Base-by-base conservation (phyloP, 202 grass and related monocot species). In the Zoysia matrella region DNA sequence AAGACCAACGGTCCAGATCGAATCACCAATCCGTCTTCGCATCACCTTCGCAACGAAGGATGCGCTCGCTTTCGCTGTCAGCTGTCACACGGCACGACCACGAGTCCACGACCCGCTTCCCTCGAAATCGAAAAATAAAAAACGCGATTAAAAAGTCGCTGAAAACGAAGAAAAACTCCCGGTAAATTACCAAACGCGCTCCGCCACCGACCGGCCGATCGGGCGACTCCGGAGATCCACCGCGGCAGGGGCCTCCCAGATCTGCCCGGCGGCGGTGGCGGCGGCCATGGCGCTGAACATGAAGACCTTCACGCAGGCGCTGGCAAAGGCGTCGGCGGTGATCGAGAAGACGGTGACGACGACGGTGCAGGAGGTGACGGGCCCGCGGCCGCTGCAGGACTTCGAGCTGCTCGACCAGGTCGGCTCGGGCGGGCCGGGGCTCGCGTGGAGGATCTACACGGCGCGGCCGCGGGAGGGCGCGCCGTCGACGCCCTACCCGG, bases 311-410 rank as follows among this genome's bases (percentile, higher is more conserved):
- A 95, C 93, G 42, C 97, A 99, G 85, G 97, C 93, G 71, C 78
- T 99, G 76, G 97, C 97, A 45, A 99, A 99, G 86, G 90, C 97
- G 66, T 92, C 93, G 71, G 97, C 97, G 67, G 97, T 90, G 65
- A 99, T 99, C 83, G 97, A 99, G 79, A 99, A 99, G 81, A 99
- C 84, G 77, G 97, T 99, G 39, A 87, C 92, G 63, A 99, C 87
- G 56, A 99, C 97, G 71, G 97, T 99, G 74, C 97, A 99, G 84
- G 97, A 99, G 85, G 97, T 99, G 71, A 99, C 97, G 41, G 97
- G 97, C 56, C 97, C 97, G 47, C 93, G 97, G 22, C 97, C 97
- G 67, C 89, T 99, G 60, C 97, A 99, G 87, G 97, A 99, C 93
- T 99, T 82, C 89, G 97, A 96, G 80, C 89, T 99, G 67, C 92